Conservation (phyloP, 495 filamentous ascomycete species). For the Penicillium argentinense region DNA sequence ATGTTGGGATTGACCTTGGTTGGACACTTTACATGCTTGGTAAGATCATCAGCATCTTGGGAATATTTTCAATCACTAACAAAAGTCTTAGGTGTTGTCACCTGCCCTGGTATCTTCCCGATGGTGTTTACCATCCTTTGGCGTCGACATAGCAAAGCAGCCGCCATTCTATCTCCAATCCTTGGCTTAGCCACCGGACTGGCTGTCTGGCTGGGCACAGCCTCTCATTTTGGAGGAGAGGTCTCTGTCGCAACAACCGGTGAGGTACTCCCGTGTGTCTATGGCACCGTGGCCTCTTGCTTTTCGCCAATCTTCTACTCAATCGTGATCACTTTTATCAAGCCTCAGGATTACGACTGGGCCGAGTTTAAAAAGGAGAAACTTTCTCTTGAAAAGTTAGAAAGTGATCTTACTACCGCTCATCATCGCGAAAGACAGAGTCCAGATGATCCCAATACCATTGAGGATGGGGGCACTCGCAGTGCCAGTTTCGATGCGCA, state of each 20-base stretch:
- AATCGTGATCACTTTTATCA: conserved; percentile 31
- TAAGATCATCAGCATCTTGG: conserved; percentile 7
- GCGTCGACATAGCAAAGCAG: conserved; percentile 42
- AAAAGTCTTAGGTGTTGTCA: conserved; percentile 30
- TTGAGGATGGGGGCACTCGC: conserved; percentile 9
- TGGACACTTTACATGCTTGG: conserved; percentile 44
- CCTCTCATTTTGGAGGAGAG: conserved; percentile 39
- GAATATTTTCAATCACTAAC: too few relatives aligned
- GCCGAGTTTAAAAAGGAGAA: conserved; percentile 36
- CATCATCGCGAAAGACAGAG: conserved; percentile 4
- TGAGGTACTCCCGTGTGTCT: conserved; percentile 41
- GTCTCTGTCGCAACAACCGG: conserved; percentile 49
- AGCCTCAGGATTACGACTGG: conserved; percentile 39
- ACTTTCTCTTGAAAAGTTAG: conserved; percentile 31
- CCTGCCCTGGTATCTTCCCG: conserved; percentile 49
- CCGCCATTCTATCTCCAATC: conserved; percentile 45
- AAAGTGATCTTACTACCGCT: conserved; percentile 23
- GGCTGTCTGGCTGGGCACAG: conserved; percentile 47
- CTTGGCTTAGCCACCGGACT: conserved; percentile 43
- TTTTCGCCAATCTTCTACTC: conserved; percentile 39
- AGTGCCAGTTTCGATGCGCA: conserved; percentile 13
- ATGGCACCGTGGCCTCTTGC: conserved; percentile 42
- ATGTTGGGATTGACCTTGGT: conserved; percentile 35
- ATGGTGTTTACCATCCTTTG: conserved; percentile 52
- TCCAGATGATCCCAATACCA: not conserved